phyloP scores from a whole-genome alignment of 2,329 filamentous ascomycete species.

The Alternaria ethzedia region DNA sequence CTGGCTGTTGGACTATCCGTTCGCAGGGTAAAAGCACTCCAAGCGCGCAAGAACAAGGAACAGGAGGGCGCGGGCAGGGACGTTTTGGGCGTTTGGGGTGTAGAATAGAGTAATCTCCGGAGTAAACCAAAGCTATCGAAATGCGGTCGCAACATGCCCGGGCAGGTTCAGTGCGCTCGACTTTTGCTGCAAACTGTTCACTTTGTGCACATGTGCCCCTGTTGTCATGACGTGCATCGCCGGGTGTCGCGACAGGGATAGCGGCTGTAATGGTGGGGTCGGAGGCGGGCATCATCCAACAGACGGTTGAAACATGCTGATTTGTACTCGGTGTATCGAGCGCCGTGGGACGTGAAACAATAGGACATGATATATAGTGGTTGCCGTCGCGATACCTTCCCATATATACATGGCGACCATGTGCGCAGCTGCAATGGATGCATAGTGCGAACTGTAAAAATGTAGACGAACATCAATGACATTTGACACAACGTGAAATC shows the following conservation, averaged over 20 bases:
- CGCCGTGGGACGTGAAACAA: conserved; percentile 1
- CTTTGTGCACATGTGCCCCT: background rate
- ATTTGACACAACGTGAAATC: conserved; percentile 3
- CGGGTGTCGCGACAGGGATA: conserved; percentile 1
- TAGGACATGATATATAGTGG: background rate
- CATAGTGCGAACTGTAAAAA: background rate
- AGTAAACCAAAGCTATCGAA: background rate
- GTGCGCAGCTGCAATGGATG: background rate
- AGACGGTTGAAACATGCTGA: conserved; percentile 11
- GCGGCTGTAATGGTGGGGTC: background rate
- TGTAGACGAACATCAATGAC: background rate
- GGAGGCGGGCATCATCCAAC: background rate
- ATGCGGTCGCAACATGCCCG: background rate
- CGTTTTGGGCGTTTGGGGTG: conserved; percentile 55
- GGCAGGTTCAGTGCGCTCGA: background rate
- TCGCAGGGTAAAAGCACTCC: conserved; percentile 53
- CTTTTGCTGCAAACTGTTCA: background rate
- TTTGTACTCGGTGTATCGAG: conserved; percentile 1
- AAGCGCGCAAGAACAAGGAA: conserved; percentile 39
- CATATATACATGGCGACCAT: background rate
- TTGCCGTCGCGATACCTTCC: background rate
- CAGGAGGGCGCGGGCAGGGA: conserved; percentile 46
- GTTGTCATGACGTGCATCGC: conserved; percentile 4
- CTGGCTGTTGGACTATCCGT: conserved; percentile 59
- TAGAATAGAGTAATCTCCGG: conserved; percentile 28